Evolutionary conservation across 169 alveolate species (phyloP), one percentile per base, ranked within the genome.

Genomic region (Plasmodium berghei): DNA sequence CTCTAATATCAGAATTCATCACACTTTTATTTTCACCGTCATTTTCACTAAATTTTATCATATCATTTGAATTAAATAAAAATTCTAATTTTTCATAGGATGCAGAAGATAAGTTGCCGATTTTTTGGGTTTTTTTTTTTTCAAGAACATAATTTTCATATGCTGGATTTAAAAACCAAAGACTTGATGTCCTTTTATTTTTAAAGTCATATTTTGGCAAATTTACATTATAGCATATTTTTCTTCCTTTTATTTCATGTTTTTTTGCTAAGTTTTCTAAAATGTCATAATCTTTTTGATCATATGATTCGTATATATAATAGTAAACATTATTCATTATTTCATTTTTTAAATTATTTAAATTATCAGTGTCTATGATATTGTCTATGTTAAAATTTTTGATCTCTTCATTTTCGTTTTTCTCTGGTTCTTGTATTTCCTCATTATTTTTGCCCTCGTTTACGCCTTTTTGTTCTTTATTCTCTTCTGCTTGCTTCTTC

Each of bases 251-350:
- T 59, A 28, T 80, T 42, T 67, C 85, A 46, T 80, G 90, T 71
- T 80, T 80, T 59, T 80, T 67, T 9, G 90, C 90, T 26, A 80
- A 61, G 18, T 67, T 80, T 18, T 80, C 85, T 46, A 80, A 55
- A 52, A 80, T 59, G 0, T 80, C 90, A 62, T 66, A 80, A 46
- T 80, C 90, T 40, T 58, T 80, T 34, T 80, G 90, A 28, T 80
- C 90, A 59, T 80, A 80, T 26, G 90, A 80, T 80, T 80, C 90
- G 28, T 80, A 80, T 80, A 80, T 80, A 71, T 80, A 80, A 42
- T 80, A 80, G 45, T 80, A 80, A 0, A 80, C 90, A 61, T 80
- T 80, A 49, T 80, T 55, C 55, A 80, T 16, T 66, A 80, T 80
- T 54, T 69, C 90, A 28, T 67, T 26, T 67, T 80, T 80, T 48